A percentile compares a stretch with the other conserved stretches of the same genome.
phyloP scores from a whole-genome alignment of 768 basidiomycete species.

The Clathrus columnatus region DNA sequence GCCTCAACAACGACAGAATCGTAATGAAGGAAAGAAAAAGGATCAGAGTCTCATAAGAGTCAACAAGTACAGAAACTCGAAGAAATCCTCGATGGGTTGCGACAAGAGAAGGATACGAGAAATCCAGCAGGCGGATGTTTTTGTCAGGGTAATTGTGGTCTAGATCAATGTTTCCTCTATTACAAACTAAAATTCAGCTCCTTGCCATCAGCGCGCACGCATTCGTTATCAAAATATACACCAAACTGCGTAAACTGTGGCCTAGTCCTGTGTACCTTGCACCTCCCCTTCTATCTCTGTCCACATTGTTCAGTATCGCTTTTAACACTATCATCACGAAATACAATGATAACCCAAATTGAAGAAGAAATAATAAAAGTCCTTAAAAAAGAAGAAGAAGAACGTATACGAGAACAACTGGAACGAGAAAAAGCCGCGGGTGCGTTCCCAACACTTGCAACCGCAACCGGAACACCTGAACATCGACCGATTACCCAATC shows the following conservation, averaged over 20 bases:
- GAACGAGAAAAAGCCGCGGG: slow-evolving; percentile 45
- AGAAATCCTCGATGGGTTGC: slow-evolving; percentile 33
- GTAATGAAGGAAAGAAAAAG: slow-evolving; percentile 28
- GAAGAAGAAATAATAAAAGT: slow-evolving; percentile 36
- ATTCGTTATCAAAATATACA: slow-evolving; percentile 47
- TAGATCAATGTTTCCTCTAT: neutral
- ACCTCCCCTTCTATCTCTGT: slow-evolving; percentile 45
- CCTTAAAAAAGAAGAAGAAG: slow-evolving; percentile 39
- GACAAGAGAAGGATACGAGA: slow-evolving; percentile 23
- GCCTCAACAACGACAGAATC: slow-evolving; percentile 16
- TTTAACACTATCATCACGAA: slow-evolving; percentile 25
- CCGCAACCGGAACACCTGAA: slow-evolving; percentile 11
- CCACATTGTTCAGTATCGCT: slow-evolving; percentile 42
- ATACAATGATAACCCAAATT: slow-evolving; percentile 33
- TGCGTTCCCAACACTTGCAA: slow-evolving; percentile 50
- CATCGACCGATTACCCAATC: slow-evolving; percentile 26
- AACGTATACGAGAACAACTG: slow-evolving; percentile 35
- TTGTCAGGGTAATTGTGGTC: slow-evolving; percentile 44
- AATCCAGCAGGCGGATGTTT: slow-evolving; percentile 64
- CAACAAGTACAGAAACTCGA: slow-evolving; percentile 41
- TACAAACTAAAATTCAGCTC: neutral
- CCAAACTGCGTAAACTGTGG: slow-evolving; percentile 52
- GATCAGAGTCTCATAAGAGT: slow-evolving; percentile 34
- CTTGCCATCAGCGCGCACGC: slow-evolving; percentile 38
- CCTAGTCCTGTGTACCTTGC: slow-evolving; percentile 51